Evolutionary conservation across 2,329 filamentous ascomycete genomes (phyloP).

Genomic region (Diaporthe ilicicola): DNA sequence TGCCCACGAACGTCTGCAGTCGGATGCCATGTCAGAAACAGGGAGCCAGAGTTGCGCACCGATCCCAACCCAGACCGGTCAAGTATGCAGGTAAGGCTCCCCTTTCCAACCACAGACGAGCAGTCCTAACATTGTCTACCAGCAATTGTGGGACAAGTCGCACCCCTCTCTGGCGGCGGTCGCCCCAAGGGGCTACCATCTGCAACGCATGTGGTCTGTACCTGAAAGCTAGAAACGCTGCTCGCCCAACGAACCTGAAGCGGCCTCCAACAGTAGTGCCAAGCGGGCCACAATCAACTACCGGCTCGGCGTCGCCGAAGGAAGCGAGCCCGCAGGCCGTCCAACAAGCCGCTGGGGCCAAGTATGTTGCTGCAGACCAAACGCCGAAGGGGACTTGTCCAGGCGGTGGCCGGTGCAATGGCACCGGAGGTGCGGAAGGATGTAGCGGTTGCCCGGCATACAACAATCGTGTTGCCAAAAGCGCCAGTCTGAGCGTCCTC

Average conservation of each 20-base stretch:
- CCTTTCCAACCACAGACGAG: slow-evolving; percentile 28
- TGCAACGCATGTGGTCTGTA: slow-evolving; percentile 98
- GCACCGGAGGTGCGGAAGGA: slow-evolving; percentile 92
- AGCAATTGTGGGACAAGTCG: slow-evolving; percentile 96
- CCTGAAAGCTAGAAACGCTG: slow-evolving; percentile 89
- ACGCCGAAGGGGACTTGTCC: slow-evolving; percentile 88
- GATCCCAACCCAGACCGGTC: slow-evolving; percentile 59
- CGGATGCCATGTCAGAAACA: slow-evolving; percentile 28
- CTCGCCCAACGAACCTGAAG: slow-evolving; percentile 89
- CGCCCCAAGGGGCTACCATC: slow-evolving; percentile 91
- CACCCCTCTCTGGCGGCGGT: slow-evolving; percentile 94
- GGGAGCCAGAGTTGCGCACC: background rate
- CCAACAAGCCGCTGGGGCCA: slow-evolving; percentile 61
- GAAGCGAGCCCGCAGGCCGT: slow-evolving; percentile 48
- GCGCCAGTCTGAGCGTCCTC: slow-evolving; percentile 72
- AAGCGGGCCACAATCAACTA: slow-evolving; percentile 52
- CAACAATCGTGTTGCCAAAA: slow-evolving; percentile 95
- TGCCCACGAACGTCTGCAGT: slow-evolving; percentile 24
- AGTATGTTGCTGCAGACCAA: slow-evolving; percentile 81
- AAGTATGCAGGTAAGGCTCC: slow-evolving; percentile 73
- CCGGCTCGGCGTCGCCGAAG: slow-evolving; percentile 50
- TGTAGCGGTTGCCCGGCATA: slow-evolving; percentile 96
- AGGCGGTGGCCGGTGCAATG: slow-evolving; percentile 93
- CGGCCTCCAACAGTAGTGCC: slow-evolving; percentile 68
- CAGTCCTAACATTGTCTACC: slow-evolving; percentile 34